Evolutionary conservation across 805 yeast species (phyloP), one percentile per base, ranked within the genome.

Genomic region (Wickerhamiella occidentalis): DNA sequence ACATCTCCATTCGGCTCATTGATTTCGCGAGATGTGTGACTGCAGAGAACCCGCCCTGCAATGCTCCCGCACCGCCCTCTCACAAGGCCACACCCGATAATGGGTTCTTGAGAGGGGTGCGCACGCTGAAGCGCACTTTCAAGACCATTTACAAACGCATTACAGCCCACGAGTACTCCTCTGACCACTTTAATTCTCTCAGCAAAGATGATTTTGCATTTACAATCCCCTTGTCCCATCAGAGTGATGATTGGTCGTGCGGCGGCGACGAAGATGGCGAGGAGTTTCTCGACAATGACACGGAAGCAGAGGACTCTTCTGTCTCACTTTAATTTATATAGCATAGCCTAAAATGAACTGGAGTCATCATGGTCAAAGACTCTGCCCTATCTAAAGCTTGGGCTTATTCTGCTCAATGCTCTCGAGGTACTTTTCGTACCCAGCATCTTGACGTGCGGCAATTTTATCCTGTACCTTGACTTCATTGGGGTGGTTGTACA

Each of bases 21-120:
- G 99, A 92, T 67, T 92, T 92, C 72, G 97, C 97, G 1, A 95
- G 88, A 61, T 83, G 94, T 59, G 81, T 86, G 13, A 82, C 86
- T 28, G 78, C 78, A 2, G 80, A 77, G 40, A 76, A 75, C 51
- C 54, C 69, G 15, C 66, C 71, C 0, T 62, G 62, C 13, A 58
- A 64, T 12, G 71, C 74, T 15, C 72, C 76, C 1, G 81, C 79
- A 48, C 95, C 96, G 2, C 96, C 96, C 1, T 68, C 63, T 37
- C 79, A 80, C 57, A 76, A 77, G 1, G 65, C 71, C 8, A 61
- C 66, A 36, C 79, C 85, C 2, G 99, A 92, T 65, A 61, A 66
- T 54, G 99, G 99, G 1, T 92, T 86, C 62, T 65, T 87, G 38
- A 73, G 90, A 47, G 99, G 99, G 0, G 64, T 92, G 35, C 65